Conservation (phyloP, 768 basidiomycete genomes). For the Steccherinum ochraceum region DNA sequence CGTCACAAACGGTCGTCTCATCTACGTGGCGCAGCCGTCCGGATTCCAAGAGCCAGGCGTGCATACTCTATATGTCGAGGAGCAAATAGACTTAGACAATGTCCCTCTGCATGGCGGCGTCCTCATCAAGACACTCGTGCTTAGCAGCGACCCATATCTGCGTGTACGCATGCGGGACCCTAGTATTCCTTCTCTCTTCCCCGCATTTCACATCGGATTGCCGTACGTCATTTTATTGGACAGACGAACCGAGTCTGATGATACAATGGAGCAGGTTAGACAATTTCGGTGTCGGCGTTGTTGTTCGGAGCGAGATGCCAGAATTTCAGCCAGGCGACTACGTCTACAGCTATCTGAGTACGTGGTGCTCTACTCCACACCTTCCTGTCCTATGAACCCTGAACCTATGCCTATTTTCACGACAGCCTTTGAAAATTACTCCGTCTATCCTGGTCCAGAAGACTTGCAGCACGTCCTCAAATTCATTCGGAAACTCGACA, state of each 20-base stretch:
- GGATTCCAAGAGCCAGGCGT: background rate
- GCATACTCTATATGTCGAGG: background rate
- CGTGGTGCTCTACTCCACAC: too few species aligned
- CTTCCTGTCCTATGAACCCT: too few species aligned
- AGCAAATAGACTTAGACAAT: constrained; percentile 11
- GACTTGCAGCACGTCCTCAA: background rate
- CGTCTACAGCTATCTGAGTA: constrained; percentile 1
- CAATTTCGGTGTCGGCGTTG: too few species aligned
- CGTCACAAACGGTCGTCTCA: background rate
- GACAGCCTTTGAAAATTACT: too few species aligned
- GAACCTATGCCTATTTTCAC: too few species aligned
- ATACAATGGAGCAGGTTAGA: too few species aligned
- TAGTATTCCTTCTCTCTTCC: background rate
- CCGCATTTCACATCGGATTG: background rate
- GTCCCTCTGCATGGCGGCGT: constrained; percentile 11
- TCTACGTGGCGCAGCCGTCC: background rate
- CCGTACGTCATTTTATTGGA: background rate
- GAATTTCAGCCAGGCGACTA: constrained; percentile 3
- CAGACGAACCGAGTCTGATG: too few species aligned
- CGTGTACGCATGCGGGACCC: constrained; percentile 8
- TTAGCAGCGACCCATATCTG: constrained; percentile 11
- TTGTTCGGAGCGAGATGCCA: background rate
- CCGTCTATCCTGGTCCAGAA: too few species aligned
- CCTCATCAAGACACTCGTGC: constrained; percentile 10
- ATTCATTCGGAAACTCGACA: background rate